Evolutionary conservation across 2,329 filamentous ascomycete genomes (phyloP), one percentile per base, ranked within the genome.

Genomic region (Pseudocercospora vitis): DNA sequence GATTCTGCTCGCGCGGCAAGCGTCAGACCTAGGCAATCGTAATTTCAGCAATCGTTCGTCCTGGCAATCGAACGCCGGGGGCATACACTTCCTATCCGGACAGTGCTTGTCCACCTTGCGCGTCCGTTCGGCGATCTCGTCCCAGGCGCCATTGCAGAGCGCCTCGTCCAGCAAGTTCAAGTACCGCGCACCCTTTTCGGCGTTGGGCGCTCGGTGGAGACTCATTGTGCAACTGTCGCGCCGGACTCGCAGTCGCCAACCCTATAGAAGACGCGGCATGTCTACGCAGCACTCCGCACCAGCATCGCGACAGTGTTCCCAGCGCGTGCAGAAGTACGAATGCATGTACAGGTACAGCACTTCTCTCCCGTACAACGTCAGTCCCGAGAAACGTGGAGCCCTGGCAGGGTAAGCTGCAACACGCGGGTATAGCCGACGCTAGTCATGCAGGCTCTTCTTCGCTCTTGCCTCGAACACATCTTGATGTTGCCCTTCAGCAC

Each of bases 101-200:
- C 91, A 89, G 80, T 99, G 92, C 73, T 99, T 97, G 68, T 87
- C 88, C 67, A 97, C 82, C 74, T 99, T 99, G 70, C 92, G 85
- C 65, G 94, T 86, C 59, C 95, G 81, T 75, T 97, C 92, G 21
- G 89, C 89, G 24, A 97, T 81, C 24, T 88, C 84, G 62, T 84
- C 79, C 94, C 94, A 99, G 71, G 85, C 86, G 48, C 88, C 91
- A 66, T 92, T 85, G 73, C 90, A 95, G 67, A 94, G 87, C 61
- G 90, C 91, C 63, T 86, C 81, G 71, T 97, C 89, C 68, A 99
- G 83, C 73, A 85, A 83, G 69, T 82, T 80, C 63, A 96, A 81
- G 73, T 97, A 97, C 70, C 86, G 83, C 63, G 81, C 81, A 58
- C 86, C 91, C 77, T 99, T 99, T 37, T 67, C 67, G 19, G 64